Base-by-base conservation (phyloP, 495 filamentous ascomycete species). In the Amphirosellinia nigrospora region DNA sequence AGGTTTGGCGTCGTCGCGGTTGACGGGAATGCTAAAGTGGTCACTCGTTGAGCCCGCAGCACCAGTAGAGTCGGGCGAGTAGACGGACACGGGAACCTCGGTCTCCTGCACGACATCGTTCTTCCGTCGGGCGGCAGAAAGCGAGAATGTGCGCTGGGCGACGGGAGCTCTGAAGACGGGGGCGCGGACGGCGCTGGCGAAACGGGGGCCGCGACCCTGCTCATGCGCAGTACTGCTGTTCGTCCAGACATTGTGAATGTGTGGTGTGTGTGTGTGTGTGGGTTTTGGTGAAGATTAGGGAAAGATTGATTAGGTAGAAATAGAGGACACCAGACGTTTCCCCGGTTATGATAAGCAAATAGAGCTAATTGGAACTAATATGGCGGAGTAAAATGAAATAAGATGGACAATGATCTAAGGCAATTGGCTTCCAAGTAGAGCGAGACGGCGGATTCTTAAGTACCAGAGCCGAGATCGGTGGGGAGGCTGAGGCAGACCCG, bases 1-100 rank as follows among this genome's bases (percentile, higher is more conserved):
- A 56, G 69, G 74, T 52, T 74, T 72, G 38, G 74, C 74, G 58
- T 82, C 81, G 68, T 83, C 84, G 72, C 92, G 86, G 73, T 93
- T 86, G 13, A 94, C 81, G 69, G 93, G 91, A 84, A 94, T 97
- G 64, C 87, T 91, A 82, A 95, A 90, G 67, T 87, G 86, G 52
- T 92, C 87, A 21, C 82, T 79, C 21, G 87, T 79, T 19, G 82
- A 86, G 63, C 82, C 81, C 10, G 82, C 79, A 26, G 73, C 64
- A 28, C 82, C 82, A 70, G 80, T 82, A 61, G 77, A 68, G 61
- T 84, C 83, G 8, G 80, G 76, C 38, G 73, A 79, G 76, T 86
- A 86, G 39, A 84, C 79, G 16, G 83, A 81, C 34, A 86, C 83
- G 43, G 83, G 83, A 13, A 86, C 75, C 71, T 85, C 83, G 32